These are phyloP conservation scores for Fistulina hepatica DNA, from an alignment of 1,284 basidiomycete species.

Conservation along the genomic window DNA sequence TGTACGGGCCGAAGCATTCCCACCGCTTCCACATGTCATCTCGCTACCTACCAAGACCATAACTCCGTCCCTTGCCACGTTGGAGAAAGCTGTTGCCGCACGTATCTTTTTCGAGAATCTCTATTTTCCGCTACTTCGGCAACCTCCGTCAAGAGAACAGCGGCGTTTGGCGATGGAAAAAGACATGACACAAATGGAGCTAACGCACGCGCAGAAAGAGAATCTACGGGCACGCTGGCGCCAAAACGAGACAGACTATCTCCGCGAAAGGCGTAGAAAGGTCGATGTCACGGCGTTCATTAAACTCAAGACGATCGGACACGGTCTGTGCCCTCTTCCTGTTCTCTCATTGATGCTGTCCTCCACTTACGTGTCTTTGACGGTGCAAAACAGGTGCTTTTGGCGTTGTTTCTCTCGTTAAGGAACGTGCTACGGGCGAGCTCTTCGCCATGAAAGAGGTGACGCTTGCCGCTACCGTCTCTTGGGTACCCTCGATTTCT, in stretches of 20 bases:
- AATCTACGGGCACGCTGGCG: slow-evolving; percentile 67
- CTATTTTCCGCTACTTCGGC: slow-evolving; percentile 84
- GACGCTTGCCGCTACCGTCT: slow-evolving; percentile 20
- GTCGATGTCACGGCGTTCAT: slow-evolving; percentile 81
- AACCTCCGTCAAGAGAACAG: slow-evolving; percentile 77
- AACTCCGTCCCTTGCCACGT: slow-evolving; percentile 76
- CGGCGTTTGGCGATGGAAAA: slow-evolving; percentile 77
- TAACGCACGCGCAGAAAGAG: slow-evolving; percentile 63
- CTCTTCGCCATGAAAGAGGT: slow-evolving; percentile 97
- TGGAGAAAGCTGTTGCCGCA: slow-evolving; percentile 88
- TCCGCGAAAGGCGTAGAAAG: slow-evolving; percentile 74
- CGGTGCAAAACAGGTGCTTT: slow-evolving; percentile 63
- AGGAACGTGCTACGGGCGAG: slow-evolving; percentile 67
- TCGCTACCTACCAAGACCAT: no score
- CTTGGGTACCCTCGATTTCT: slow-evolving; percentile 12
- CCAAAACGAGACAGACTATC: slow-evolving; percentile 81
- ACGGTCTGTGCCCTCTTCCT: slow-evolving; percentile 45
- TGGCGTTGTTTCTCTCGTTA: slow-evolving; percentile 90
- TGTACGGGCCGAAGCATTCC: slow-evolving; percentile 12
- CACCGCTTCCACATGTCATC: slow-evolving; percentile 26
- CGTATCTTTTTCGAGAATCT: slow-evolving; percentile 96
- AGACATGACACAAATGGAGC: slow-evolving; percentile 68
- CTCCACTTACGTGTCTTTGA: no score
- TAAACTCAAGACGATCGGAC: slow-evolving; percentile 91
- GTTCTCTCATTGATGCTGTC: slow-evolving; percentile 11